Percentiles rank a stretch among this genome's conserved stretches.
phyloP scores from a whole-genome alignment of 1,284 basidiomycete species.

The Ganoderma sinense region DNA sequence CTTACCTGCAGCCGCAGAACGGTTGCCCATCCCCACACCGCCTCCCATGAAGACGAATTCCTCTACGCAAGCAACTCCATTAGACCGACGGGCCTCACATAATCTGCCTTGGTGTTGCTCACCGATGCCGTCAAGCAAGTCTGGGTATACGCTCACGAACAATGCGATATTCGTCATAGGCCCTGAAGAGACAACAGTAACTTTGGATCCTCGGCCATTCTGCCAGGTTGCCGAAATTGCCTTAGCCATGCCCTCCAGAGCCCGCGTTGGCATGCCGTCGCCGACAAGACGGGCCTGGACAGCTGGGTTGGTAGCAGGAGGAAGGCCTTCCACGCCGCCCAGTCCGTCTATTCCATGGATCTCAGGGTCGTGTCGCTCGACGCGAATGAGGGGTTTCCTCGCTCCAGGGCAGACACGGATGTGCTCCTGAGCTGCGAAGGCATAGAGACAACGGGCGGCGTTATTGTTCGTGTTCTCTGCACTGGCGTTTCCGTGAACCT shows the following conservation, averaged over 20 bases:
- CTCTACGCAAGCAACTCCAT: conserved; percentile 41
- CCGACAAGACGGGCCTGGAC: conserved; percentile 57
- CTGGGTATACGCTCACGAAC: conserved; percentile 75
- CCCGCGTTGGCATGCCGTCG: conserved; percentile 51
- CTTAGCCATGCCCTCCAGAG: conserved; percentile 72
- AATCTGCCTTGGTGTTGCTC: background rate
- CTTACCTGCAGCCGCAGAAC: conserved; percentile 74
- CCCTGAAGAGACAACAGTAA: conserved; percentile 76
- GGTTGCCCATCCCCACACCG: conserved; percentile 82
- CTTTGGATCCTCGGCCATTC: conserved; percentile 58
- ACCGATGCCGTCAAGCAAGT: conserved; percentile 68
- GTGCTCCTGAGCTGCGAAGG: conserved; percentile 65
- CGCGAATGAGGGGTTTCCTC: conserved; percentile 63
- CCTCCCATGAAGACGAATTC: conserved; percentile 92
- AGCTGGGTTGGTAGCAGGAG: conserved; percentile 50
- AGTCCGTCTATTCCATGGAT: conserved; percentile 85
- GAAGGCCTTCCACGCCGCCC: conserved; percentile 81
- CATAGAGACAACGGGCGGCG: conserved; percentile 75
- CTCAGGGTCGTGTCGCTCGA: conserved; percentile 54
- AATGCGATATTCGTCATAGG: conserved; percentile 88
- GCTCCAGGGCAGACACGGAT: conserved; percentile 76
- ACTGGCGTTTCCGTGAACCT: conserved; percentile 83
- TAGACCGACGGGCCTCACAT: background rate
- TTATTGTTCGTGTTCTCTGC: conserved; percentile 71
- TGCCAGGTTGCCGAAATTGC: conserved; percentile 64